phyloP scores from a whole-genome alignment of 106 monocot genomes.

The Platanthera zijinensis region DNA sequence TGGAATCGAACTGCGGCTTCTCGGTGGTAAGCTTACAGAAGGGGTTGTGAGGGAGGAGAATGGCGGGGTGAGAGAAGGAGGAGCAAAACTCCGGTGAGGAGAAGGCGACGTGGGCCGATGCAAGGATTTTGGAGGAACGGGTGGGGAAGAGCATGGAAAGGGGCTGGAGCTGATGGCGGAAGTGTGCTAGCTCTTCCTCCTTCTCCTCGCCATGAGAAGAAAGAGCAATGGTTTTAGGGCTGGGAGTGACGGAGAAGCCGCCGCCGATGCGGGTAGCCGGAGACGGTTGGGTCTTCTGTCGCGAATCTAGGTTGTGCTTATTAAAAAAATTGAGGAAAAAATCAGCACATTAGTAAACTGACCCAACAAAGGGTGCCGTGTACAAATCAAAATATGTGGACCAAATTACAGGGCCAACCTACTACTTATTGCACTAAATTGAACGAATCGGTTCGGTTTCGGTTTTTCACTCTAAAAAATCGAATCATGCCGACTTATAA shows the following conservation, averaged over 20 bases:
- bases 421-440: too few species aligned
- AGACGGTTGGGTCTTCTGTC: background rate
- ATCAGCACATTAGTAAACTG: too few species aligned
- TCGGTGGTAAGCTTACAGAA: constrained; percentile 1
- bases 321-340: too few species aligned
- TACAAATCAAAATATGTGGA: too few species aligned
- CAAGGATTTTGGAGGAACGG: constrained; percentile 11
- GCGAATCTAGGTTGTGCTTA: background rate
- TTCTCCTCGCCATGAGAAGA: constrained; percentile 5
- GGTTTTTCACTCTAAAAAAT: too few species aligned
- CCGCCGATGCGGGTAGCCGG: background rate
- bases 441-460: too few species aligned
- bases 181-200: constrained; percentile 2
- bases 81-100: background rate
- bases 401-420: too few species aligned
- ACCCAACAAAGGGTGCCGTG: too few species aligned
- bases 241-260: background rate
- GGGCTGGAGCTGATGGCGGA: background rate
- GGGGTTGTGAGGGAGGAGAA: constrained; percentile 2
- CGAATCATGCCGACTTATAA: too few species aligned
- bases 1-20: constrained; percentile 17
- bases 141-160: constrained; percentile 17
- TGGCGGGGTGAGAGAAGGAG: background rate
- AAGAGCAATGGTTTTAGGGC: background rate
- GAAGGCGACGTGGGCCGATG: background rate